Percentiles rank a stretch among this genome's conserved stretches.
Evolutionary conservation across 139 green algal genomes (phyloP).

Genomic region (Choricystis sp.): DNA sequence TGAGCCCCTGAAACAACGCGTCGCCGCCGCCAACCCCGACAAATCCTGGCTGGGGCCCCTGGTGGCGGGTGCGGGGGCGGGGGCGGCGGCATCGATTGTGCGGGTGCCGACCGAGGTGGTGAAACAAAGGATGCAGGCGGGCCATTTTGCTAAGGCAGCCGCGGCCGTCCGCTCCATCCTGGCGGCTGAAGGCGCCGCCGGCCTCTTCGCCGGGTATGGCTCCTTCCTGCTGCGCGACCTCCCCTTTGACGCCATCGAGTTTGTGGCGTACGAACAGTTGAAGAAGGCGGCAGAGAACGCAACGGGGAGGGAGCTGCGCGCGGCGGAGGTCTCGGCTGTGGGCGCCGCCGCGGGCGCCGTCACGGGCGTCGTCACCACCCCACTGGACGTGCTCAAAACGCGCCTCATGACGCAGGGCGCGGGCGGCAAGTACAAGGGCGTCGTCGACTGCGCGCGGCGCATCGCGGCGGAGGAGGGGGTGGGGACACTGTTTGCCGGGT

Average conservation of each 20-base stretch:
- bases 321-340: slow-evolving; percentile 40
- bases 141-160: slow-evolving; percentile 40
- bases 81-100: slow-evolving; percentile 64
- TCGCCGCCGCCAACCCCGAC: slow-evolving; percentile 24
- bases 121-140: slow-evolving; percentile 88
- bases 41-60: slow-evolving; percentile 33
- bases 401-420: slow-evolving; percentile 76
- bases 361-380: slow-evolving; percentile 74
- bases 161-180: slow-evolving; percentile 57
- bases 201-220: slow-evolving; percentile 87
- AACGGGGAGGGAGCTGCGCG: slow-evolving; percentile 35
- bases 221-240: slow-evolving; percentile 96
- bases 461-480: slow-evolving; percentile 69
- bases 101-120: slow-evolving; percentile 94
- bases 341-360: slow-evolving; percentile 62
- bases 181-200: slow-evolving; percentile 48
- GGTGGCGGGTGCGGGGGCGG: slow-evolving; percentile 44
- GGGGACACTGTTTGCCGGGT: slow-evolving; percentile 67
- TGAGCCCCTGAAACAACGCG: slow-evolving; percentile 67
- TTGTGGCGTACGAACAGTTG: slow-evolving; percentile 75
- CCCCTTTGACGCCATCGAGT: slow-evolving; percentile 98
- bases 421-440: slow-evolving; percentile 27
- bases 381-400: slow-evolving; percentile 88
- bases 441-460: slow-evolving; percentile 37
- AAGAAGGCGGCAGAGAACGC: slow-evolving; percentile 20